These are phyloP conservation scores for Starmerella tilneyi DNA, from an alignment of 805 yeast genomes.

Conservation along the genomic window DNA sequence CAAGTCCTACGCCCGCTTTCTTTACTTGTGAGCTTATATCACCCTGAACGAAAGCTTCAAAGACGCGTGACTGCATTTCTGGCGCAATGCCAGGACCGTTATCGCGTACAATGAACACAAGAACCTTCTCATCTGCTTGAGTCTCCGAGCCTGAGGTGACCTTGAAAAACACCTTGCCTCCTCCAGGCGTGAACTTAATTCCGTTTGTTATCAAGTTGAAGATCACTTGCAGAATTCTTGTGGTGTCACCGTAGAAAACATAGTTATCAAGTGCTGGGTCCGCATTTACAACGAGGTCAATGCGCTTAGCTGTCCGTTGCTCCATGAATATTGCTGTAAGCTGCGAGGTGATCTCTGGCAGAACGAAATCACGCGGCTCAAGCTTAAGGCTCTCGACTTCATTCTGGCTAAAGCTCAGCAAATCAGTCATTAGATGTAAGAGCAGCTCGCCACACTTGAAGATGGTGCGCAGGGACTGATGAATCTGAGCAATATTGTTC, in stretches of 20 bases:
- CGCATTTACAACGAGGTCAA: conserved; percentile 46
- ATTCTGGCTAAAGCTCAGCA: conserved; percentile 84
- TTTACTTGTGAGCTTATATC: conserved; percentile 86
- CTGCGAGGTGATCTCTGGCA: conserved; percentile 74
- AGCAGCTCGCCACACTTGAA: conserved; percentile 86
- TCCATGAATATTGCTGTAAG: conserved; percentile 79
- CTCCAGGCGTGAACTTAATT: conserved; percentile 82
- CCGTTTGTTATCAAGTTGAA: conserved; percentile 90
- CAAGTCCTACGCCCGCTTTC: conserved; percentile 93
- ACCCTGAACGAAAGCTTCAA: conserved; percentile 96
- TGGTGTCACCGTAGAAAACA: conserved; percentile 76
- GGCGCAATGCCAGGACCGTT: conserved; percentile 93
- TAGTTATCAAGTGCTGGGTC: conserved; percentile 36
- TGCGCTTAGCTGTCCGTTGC: conserved; percentile 42
- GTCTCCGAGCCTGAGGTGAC: conserved; percentile 12
- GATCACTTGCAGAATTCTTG: conserved; percentile 79
- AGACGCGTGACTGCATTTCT: conserved; percentile 68
- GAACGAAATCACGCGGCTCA: conserved; percentile 70
- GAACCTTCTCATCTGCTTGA: neutral
- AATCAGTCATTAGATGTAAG: conserved; percentile 79
- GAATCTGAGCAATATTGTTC: conserved; percentile 49
- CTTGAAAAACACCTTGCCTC: conserved; percentile 62
- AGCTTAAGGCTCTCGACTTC: conserved; percentile 73
- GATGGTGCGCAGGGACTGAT: conserved; percentile 67
- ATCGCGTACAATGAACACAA: conserved; percentile 65